phyloP scores from a whole-genome alignment of 495 filamentous ascomycete species.

The Podospora tetraspora region DNA sequence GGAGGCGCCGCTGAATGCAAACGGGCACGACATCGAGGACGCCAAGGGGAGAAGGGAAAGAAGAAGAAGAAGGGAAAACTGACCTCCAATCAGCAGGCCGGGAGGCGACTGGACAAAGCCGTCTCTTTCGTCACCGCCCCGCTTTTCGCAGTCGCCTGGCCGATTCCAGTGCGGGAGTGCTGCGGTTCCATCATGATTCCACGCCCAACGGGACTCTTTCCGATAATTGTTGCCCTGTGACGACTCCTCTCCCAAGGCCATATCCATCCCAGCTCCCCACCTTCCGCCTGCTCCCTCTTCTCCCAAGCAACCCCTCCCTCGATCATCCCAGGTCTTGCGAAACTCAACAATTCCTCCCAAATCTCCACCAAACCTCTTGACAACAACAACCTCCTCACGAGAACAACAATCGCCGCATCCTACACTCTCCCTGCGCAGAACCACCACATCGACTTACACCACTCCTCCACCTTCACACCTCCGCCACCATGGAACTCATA shows the following conservation, averaged over 20 bases:
- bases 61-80: not conserved
- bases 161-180: not conserved
- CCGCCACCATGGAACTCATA: slow-evolving; percentile 35
- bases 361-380: not conserved
- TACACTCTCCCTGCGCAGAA: not conserved
- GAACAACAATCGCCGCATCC: not conserved
- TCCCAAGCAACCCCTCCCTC: slow-evolving; percentile 1
- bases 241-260: not conserved
- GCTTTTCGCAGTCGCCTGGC: slow-evolving; percentile 15
- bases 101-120: not conserved
- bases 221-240: not conserved
- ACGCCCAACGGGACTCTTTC: not conserved
- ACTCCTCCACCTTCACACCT: slow-evolving; percentile 3
- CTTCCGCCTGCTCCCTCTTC: not conserved
- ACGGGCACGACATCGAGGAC: not conserved
- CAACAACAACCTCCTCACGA: not conserved
- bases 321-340: not conserved
- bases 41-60: not conserved
- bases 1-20: not conserved
- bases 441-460: not conserved
- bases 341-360: not conserved
- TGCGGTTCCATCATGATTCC: slow-evolving; percentile 17
- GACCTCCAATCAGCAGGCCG: not conserved
- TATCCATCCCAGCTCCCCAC: not conserved
- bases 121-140: slow-evolving; percentile 24